phyloP scores from a whole-genome alignment of 768 basidiomycete species.

The Boletus sp. region DNA sequence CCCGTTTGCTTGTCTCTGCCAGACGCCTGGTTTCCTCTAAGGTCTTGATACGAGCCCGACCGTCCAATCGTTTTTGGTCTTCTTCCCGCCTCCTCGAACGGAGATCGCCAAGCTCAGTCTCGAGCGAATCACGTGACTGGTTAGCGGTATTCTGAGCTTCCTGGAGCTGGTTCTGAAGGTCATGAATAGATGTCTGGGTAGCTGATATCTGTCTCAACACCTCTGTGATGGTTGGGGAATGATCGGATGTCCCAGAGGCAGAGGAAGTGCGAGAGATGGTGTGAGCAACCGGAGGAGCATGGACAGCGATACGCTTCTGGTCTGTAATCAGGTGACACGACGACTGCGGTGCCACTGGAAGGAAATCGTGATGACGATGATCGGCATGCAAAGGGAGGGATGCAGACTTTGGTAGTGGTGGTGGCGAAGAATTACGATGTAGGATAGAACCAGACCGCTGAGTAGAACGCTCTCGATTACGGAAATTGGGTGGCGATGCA shows the following conservation, averaged over 20 bases:
- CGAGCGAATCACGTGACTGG: slow-evolving; percentile 62
- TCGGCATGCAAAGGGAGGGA: slow-evolving; percentile 72
- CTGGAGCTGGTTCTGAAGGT: slow-evolving; percentile 65
- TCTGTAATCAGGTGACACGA: slow-evolving; percentile 20
- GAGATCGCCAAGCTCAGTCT: slow-evolving; percentile 67
- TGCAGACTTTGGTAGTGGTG: slow-evolving; percentile 79
- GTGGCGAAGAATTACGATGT: slow-evolving; percentile 68
- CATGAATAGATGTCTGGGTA: slow-evolving; percentile 58
- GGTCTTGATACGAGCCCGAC: slow-evolving; percentile 77
- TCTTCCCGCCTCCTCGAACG: slow-evolving; percentile 79
- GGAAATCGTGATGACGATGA: slow-evolving; percentile 30
- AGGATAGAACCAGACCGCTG: slow-evolving; percentile 37
- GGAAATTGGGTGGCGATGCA: slow-evolving; percentile 53
- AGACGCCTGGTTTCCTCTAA: slow-evolving; percentile 84
- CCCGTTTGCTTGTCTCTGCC: slow-evolving; percentile 75
- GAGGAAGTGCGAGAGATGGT: slow-evolving; percentile 25
- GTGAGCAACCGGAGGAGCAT: slow-evolving; percentile 25
- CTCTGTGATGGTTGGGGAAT: slow-evolving; percentile 69
- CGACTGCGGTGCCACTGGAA: slow-evolving; percentile 24
- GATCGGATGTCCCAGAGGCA: slow-evolving; percentile 41
- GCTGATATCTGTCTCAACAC: slow-evolving; percentile 69
- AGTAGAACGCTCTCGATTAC: slow-evolving; percentile 55
- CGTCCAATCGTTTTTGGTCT: slow-evolving; percentile 71
- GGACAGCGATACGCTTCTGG: slow-evolving; percentile 26
- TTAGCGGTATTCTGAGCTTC: slow-evolving; percentile 56